Percentiles rank a stretch among this genome's conserved stretches.
Conservation (phyloP, 2,329 filamentous ascomycete species). For the Curvularia sp. region DNA sequence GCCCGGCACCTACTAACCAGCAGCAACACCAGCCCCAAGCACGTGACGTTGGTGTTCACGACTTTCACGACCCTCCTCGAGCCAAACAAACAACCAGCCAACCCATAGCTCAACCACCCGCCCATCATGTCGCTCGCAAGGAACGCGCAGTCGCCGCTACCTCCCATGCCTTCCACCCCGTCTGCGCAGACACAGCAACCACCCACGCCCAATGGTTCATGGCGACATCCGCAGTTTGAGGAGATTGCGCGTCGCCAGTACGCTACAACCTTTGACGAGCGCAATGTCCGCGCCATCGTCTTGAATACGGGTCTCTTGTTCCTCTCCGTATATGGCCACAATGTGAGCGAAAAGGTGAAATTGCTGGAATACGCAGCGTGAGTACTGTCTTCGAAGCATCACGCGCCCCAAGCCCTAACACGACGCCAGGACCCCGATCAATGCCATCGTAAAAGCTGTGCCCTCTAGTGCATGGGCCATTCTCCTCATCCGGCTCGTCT, state of each 20-base stretch:
- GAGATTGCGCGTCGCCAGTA: constrained; percentile 86
- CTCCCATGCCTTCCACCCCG: constrained; percentile 34
- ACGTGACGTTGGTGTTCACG: neutral
- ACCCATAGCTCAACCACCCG: constrained; percentile 9
- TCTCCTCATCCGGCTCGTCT: constrained; percentile 61
- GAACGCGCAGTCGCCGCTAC: constrained; percentile 29
- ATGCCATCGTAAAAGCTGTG: constrained; percentile 45
- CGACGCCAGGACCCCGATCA: constrained; percentile 44
- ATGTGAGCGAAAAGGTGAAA: constrained; percentile 30
- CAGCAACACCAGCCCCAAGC: constrained; percentile 1
- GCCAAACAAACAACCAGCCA: constrained; percentile 18
- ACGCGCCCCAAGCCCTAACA: constrained; percentile 22
- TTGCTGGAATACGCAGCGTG: constrained; percentile 34
- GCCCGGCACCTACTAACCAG: constrained; percentile 27
- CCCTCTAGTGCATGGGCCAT: constrained; percentile 51
- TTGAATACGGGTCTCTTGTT: constrained; percentile 69
- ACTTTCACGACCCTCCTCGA: constrained; percentile 3
- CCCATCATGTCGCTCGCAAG: constrained; percentile 29
- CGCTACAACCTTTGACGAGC: constrained; percentile 77
- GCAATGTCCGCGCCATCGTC: constrained; percentile 73
- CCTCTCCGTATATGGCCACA: constrained; percentile 52
- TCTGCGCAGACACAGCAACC: constrained; percentile 35
- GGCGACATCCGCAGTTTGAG: constrained; percentile 86
- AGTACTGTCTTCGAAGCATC: constrained; percentile 8
- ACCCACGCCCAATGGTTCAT: constrained; percentile 69